These are phyloP conservation scores for Plasmodium knowlesi DNA, from an alignment of 169 alveolate genomes.

Conservation along the genomic window DNA sequence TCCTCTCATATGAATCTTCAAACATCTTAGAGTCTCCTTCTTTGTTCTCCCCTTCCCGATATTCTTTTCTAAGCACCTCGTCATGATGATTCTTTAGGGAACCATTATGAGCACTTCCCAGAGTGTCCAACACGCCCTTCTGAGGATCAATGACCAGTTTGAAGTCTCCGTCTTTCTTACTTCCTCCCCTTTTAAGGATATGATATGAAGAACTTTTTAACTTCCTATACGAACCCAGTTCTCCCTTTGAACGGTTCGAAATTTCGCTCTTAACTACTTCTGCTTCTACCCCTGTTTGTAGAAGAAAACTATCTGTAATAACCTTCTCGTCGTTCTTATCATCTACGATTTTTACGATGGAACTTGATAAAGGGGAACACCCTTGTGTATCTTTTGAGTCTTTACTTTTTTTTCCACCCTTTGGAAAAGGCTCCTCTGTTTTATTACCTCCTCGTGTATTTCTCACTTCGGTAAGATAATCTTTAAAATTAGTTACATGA, in stretches of 20 bases:
- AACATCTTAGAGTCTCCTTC: neutral
- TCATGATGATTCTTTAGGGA: neutral
- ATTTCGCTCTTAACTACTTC: neutral
- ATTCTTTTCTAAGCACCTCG: neutral
- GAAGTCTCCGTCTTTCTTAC: neutral
- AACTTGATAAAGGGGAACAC: neutral
- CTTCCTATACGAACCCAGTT: neutral
- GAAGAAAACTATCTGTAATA: neutral
- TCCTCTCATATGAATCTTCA: neutral
- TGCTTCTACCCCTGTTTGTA: neutral
- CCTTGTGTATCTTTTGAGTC: neutral
- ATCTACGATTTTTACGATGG: neutral
- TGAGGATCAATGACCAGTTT: neutral
- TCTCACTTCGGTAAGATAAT: neutral
- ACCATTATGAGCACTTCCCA: neutral
- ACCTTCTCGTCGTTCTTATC: neutral
- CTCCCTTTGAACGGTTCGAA: neutral
- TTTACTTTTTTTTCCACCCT: neutral
- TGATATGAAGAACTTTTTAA: neutral
- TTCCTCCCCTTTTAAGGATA: neutral
- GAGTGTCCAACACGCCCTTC: neutral
- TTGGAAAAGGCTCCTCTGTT: neutral
- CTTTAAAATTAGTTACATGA: neutral
- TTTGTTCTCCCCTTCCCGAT: neutral
- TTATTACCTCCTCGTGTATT: neutral